phyloP scores from a whole-genome alignment of 257 asterid genomes.

The Primulina tabacum region DNA sequence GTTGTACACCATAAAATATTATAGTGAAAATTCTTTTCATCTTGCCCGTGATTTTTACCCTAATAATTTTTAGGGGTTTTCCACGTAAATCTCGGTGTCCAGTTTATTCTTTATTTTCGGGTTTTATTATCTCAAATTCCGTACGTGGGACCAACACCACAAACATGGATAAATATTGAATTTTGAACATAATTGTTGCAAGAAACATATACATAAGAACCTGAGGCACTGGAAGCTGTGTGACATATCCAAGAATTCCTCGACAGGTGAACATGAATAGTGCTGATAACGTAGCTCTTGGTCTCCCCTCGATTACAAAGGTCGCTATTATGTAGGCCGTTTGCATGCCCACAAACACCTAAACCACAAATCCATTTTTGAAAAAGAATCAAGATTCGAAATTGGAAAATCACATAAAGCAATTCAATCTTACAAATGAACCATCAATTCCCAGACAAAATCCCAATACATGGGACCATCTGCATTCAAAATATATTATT shows the following conservation, averaged over 20 bases:
- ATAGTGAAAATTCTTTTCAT: too few relatives aligned
- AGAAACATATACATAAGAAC: conserved; percentile 28
- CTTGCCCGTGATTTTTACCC: too few relatives aligned
- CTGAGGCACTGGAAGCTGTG: conserved; percentile 89
- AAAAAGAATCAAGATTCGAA: background rate
- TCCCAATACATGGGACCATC: background rate
- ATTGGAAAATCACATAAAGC: background rate
- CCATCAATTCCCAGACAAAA: background rate
- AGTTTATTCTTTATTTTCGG: too few relatives aligned
- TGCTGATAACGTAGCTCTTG: conserved; percentile 73
- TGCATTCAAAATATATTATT: background rate
- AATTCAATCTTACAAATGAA: too few relatives aligned
- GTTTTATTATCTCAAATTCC: too few relatives aligned
- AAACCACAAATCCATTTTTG: background rate
- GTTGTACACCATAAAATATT: too few relatives aligned
- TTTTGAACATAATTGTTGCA: background rate
- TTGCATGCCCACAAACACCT: conserved; percentile 88
- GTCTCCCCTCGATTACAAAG: conserved; percentile 83
- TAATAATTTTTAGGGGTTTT: too few relatives aligned
- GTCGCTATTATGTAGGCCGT: conserved; percentile 70
- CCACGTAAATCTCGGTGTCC: too few relatives aligned
- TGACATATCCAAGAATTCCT: conserved; percentile 88
- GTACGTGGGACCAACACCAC: too few relatives aligned
- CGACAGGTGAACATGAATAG: conserved; percentile 92
- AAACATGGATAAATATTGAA: background rate